Evolutionary conservation across 441 rosid genomes (phyloP).

Genomic region (Adansonia rubrostipa): DNA sequence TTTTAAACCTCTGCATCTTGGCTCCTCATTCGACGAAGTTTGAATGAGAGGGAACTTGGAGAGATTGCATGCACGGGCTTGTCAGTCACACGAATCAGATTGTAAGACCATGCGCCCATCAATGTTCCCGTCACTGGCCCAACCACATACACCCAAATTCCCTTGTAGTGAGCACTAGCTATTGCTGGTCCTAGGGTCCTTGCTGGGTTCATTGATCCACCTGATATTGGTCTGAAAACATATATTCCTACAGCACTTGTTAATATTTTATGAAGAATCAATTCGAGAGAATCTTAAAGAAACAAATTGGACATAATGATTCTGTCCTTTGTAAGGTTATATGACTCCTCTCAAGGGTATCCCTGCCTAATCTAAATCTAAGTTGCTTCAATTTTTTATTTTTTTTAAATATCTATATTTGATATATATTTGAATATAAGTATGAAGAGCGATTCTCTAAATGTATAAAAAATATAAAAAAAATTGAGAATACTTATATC

Average conservation of each 20-base stretch:
- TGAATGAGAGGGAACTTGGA: constrained; percentile 35
- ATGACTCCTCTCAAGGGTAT: background rate
- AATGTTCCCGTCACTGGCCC: constrained; percentile 62
- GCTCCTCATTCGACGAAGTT: constrained; percentile 35
- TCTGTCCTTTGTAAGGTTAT: background rate
- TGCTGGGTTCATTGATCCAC: constrained; percentile 79
- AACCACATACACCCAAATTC: constrained; percentile 59
- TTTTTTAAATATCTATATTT: no score
- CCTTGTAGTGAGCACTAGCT: constrained; percentile 59
- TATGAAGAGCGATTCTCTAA: no score
- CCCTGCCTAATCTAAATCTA: background rate
- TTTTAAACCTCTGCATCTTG: constrained; percentile 23
- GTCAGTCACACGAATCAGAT: constrained; percentile 40
- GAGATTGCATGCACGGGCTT: constrained; percentile 37
- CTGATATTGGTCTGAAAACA: constrained; percentile 53
- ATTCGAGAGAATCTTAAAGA: background rate
- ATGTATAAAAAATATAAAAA: no score
- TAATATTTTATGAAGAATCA: constrained; percentile 22
- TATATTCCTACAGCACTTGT: constrained; percentile 22
- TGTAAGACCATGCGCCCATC: constrained; percentile 54
- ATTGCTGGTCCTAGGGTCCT: constrained; percentile 69
- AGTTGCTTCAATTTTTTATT: no score
- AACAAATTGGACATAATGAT: background rate
- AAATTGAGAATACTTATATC: no score
- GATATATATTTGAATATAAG: no score